These are phyloP conservation scores for Rossbeevera mucosa DNA, from an alignment of 768 basidiomycete genomes.

Conservation along the genomic window DNA sequence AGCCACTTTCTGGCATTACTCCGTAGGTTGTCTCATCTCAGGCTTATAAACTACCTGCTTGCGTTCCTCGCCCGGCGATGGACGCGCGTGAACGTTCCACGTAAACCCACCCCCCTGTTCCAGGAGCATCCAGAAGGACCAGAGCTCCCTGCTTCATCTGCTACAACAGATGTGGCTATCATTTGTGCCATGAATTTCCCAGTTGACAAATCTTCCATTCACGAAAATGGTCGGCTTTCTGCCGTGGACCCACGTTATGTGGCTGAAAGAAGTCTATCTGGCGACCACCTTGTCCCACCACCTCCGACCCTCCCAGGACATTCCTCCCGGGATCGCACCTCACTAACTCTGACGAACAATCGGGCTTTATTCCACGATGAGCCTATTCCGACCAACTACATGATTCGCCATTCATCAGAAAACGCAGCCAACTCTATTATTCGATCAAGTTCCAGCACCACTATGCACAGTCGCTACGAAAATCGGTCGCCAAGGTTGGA, in stretches of 20 bases:
- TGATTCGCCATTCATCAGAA: neutral
- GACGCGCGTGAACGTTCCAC: neutral
- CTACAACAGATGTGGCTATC: neutral
- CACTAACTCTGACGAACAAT: constrained; percentile 5
- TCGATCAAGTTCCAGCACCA: neutral
- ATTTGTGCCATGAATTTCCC: neutral
- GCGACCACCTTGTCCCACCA: constrained; percentile 13
- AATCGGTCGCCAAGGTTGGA: neutral
- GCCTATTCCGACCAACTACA: neutral
- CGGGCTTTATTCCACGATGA: constrained; percentile 16
- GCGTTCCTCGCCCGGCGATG: neutral
- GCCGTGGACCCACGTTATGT: constrained; percentile 3
- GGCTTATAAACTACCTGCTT: neutral
- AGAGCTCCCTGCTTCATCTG: neutral
- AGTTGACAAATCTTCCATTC: neutral
- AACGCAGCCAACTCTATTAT: neutral
- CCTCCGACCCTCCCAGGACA: constrained; percentile 9
- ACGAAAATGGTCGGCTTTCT: neutral
- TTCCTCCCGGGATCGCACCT: constrained; percentile 2
- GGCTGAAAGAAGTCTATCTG: constrained; percentile 12
- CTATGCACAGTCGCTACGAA: neutral
- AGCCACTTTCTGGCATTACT: neutral
- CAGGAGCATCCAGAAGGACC: neutral
- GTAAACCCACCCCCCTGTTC: neutral
- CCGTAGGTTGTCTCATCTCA: neutral